phyloP scores from a whole-genome alignment of 805 yeast species.

The Lipomyces yamanashiensis region DNA sequence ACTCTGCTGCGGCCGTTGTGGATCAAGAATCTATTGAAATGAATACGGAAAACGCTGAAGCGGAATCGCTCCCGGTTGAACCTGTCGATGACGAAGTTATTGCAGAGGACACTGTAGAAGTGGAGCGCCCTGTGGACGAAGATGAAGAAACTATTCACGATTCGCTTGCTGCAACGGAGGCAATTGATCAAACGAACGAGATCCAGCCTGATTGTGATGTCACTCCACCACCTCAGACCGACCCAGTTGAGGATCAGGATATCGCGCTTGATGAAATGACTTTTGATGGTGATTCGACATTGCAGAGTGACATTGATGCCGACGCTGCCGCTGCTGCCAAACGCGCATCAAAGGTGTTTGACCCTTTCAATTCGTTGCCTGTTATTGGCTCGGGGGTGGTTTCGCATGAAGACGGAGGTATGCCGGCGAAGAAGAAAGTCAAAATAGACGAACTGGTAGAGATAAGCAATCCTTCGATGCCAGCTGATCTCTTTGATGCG shows the following conservation, averaged over 20 bases:
- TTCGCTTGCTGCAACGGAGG: background rate
- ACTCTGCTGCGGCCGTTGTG: background rate
- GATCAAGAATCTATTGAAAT: background rate
- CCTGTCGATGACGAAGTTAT: background rate
- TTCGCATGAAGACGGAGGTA: conserved; percentile 3
- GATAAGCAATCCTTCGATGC: background rate
- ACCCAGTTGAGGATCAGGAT: background rate
- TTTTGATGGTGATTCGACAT: background rate
- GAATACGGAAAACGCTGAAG: background rate
- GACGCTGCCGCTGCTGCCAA: background rate
- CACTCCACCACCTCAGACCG: background rate
- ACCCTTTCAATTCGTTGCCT: conserved; percentile 22
- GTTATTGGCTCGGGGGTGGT: background rate
- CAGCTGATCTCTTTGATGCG: background rate
- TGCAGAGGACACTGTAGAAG: background rate
- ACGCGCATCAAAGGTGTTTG: conserved; percentile 1
- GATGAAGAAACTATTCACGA: too few relatives aligned
- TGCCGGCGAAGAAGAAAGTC: conserved; percentile 2
- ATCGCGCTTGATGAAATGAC: background rate
- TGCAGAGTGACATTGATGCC: conserved; percentile 6
- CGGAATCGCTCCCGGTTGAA: background rate
- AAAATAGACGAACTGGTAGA: background rate
- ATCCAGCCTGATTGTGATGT: background rate
- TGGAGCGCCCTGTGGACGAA: background rate
- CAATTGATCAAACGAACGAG: background rate